Base-by-base conservation (phyloP, 768 basidiomycete genomes). In the Panellus pusillus region DNA sequence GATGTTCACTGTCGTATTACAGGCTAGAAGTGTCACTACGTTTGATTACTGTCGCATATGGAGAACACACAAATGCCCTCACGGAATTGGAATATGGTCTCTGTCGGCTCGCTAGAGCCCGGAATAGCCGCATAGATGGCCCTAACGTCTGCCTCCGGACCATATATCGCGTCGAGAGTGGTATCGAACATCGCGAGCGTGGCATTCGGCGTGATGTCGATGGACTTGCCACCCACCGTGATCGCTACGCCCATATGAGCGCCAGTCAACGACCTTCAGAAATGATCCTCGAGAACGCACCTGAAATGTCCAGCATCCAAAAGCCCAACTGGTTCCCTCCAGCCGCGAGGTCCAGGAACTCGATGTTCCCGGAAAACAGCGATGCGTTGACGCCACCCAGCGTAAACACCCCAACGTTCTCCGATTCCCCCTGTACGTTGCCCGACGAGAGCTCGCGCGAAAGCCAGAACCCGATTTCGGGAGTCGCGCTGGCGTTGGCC, bases 381-480 rank as follows among this genome's bases (percentile, higher is more conserved):
- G 50, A 37, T 0, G 50, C 3, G 28, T 52, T 52, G 15, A 43
- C 43, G 2, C 50, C 50, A 15, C 50, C 50, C 42, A 52, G 29
- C n/a, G 43, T 52, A 27, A 52, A 52, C n/a, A 14, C 50, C 6
- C 50, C 50, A 2, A 3, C 36, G 15, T 32, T 1, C 20, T 27
- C 41, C 18, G 20, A 37, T 12, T 44, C 43, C 1, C 18, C 20
- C 12, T 28, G 15, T 2, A 4, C 42, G 15, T 52, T 44, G 0
- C 3, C 13, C 8, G 40, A n/a, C 2, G 4, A 20, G 4, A 24
- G 15, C 8, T 12, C 5, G 42, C 51, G 51, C 5, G 51, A 52
- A 7, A 52, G 44, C 51, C 51, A 52, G 24, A 52, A 40, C 24
- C 51, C 44, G 37, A 52, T 24, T 19, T 52, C 44, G 8, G 51